Percentiles rank a stretch among this genome's conserved stretches.
Evolutionary conservation across 2,329 filamentous ascomycete genomes (phyloP).

Genomic region (Arachnopeziza araneosa): DNA sequence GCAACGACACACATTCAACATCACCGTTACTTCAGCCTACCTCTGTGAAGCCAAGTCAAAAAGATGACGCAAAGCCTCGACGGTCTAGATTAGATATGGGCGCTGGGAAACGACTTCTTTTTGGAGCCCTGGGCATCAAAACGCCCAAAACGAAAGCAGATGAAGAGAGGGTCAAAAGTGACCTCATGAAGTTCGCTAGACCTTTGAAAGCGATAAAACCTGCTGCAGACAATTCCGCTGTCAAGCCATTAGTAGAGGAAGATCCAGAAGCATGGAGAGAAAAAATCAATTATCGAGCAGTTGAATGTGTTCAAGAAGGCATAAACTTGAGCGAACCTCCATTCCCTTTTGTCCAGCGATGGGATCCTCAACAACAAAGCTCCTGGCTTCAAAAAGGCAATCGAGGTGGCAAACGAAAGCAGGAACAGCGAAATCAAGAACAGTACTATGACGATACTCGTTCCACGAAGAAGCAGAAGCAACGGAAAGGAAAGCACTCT

Average conservation of each 20-base stretch:
- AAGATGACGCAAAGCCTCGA: conserved; percentile 7
- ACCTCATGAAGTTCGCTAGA: conserved; percentile 50
- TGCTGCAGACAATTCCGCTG: conserved; percentile 9
- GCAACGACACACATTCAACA: background rate
- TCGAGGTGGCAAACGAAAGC: conserved; percentile 44
- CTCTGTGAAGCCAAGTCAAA: conserved; percentile 10
- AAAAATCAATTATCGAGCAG: conserved; percentile 69
- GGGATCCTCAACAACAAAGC: conserved; percentile 69
- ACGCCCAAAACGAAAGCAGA: conserved; percentile 64
- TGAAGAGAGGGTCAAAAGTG: conserved; percentile 55
- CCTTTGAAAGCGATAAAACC: conserved; percentile 32
- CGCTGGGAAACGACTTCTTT: conserved; percentile 62
- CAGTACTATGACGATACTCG: conserved; percentile 35
- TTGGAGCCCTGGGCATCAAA: conserved; percentile 65
- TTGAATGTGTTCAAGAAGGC: conserved; percentile 74
- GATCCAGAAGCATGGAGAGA: conserved; percentile 64
- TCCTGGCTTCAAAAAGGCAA: conserved; percentile 35
- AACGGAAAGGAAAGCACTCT: conserved; percentile 36
- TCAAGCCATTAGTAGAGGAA: conserved; percentile 33
- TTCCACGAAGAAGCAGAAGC: conserved; percentile 46
- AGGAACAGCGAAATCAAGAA: conserved; percentile 34
- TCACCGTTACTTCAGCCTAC: conserved; percentile 6
- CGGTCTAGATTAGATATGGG: conserved; percentile 45
- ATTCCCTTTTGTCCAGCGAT: conserved; percentile 84
- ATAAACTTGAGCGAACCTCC: conserved; percentile 69